phyloP scores from a whole-genome alignment of 140 eudicot species.

The Bidens hawaiensis region DNA sequence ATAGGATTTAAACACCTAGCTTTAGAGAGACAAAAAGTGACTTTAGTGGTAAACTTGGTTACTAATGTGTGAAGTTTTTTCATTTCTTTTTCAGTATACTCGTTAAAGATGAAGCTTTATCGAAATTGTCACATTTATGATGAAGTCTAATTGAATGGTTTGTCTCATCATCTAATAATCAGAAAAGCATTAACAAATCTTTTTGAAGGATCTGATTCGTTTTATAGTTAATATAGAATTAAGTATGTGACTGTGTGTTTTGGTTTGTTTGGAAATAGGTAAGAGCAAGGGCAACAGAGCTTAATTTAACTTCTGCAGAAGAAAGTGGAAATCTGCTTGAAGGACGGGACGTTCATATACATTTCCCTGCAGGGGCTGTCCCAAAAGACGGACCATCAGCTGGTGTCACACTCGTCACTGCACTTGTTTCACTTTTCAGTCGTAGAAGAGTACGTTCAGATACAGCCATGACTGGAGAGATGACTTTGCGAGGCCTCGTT shows the following conservation, averaged over 20 bases:
- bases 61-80: no score
- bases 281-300: slow-evolving; percentile 81
- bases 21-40: no score
- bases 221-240: not conserved
- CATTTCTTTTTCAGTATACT: not conserved
- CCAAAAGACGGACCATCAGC: slow-evolving; percentile 99
- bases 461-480: slow-evolving; percentile 98
- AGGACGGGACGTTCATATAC: slow-evolving; percentile 84
- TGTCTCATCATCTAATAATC: not conserved
- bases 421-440: slow-evolving; percentile 80
- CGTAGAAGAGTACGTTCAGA: slow-evolving; percentile 76
- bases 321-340: slow-evolving; percentile 58
- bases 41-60: no score
- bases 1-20: no score
- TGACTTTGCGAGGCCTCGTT: slow-evolving; percentile 89
- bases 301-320: slow-evolving; percentile 48
- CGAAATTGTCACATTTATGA: not conserved
- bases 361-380: slow-evolving; percentile 98
- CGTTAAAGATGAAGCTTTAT: not conserved
- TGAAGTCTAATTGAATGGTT: not conserved
- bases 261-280: slow-evolving; percentile 39
- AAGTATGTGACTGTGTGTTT: not conserved
- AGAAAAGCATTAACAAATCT: not conserved
- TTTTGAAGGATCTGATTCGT: not conserved
- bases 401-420: slow-evolving; percentile 92